Percentiles rank a stretch among this genome's conserved stretches.
Evolutionary conservation across 2,329 filamentous ascomycete genomes (phyloP).

Genomic region (Lomentospora prolificans): DNA sequence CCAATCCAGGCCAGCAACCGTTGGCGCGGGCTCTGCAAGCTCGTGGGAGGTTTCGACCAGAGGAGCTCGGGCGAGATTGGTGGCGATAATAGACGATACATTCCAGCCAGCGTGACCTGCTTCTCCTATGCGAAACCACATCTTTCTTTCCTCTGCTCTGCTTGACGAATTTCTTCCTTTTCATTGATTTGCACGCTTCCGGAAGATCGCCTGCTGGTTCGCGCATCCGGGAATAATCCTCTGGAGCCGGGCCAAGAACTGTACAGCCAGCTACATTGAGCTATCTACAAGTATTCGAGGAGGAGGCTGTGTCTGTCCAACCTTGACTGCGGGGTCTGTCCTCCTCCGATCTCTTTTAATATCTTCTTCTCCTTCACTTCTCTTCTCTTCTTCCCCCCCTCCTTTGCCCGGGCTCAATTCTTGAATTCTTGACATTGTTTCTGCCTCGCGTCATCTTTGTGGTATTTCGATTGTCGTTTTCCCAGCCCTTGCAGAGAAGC

Average conservation of each 20-base stretch:
- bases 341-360: not conserved
- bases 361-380: not conserved
- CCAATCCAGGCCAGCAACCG: too few relatives aligned
- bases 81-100: too few relatives aligned
- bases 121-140: not conserved
- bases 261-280: not conserved
- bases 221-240: not conserved
- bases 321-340: not conserved
- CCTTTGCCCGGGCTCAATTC: too few relatives aligned
- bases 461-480: too few relatives aligned
- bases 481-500: too few relatives aligned
- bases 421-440: not conserved
- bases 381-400: not conserved
- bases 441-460: too few relatives aligned
- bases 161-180: not conserved
- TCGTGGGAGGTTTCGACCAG: too few relatives aligned
- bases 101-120: too few relatives aligned
- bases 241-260: not conserved
- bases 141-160: too few relatives aligned
- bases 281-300: too few relatives aligned
- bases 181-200: not conserved
- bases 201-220: not conserved
- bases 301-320: conserved; percentile 1
- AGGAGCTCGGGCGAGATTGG: too few relatives aligned
- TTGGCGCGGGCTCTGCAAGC: too few relatives aligned